Base-by-base conservation (phyloP, 345 rosid species). In the Adansonia digitata region DNA sequence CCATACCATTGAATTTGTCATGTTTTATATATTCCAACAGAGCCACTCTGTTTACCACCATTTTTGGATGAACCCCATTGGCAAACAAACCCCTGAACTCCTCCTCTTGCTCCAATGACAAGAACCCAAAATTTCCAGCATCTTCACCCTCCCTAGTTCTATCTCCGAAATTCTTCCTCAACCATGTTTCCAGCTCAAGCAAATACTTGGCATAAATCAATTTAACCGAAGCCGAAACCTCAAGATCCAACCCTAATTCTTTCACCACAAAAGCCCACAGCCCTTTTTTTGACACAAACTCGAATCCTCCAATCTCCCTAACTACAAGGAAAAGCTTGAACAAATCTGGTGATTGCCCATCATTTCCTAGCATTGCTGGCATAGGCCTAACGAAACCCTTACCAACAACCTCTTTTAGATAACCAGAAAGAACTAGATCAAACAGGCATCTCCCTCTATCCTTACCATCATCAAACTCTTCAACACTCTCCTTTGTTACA, bases 271-370 rank as follows among this genome's bases (percentile, higher is more conserved):
- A 78, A 51, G 51, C 76, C 95, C 96, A 92, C 48, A 84, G 79
- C 2, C 88, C 85, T 53, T 81, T 76, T 74, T 60, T 61, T 3
- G 86, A 76, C 66, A 90, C 97, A 69, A 76, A 62, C 61, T 81
- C 85, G 78, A 68, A 88, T 39, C 97, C 94, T 40, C 84, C 88
- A 53, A 86, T 81, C 84, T 85, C 84, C 79, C 83, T 80, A 52
- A 90, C 95, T 24, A 79, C 80, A 72, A 83, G 71, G 66, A 88
- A 87, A 74, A 92, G 91, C 78, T 84, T 74, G 73, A 88, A 84
- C 90, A 92, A 84, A 85, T 90, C 94, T 57, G 84, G 65, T 0
- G 72, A 45, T 76, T 78, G 46, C 71, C 89, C 97, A 72, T 87
- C 97, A 69, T 86, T 75, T 74, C 88, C 88, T 0, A 85, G 75